Evolutionary conservation across 2,329 filamentous ascomycete genomes (phyloP), one percentile per base, ranked within the genome.

Genomic region (Chrysoporthe deuterocubensis): DNA sequence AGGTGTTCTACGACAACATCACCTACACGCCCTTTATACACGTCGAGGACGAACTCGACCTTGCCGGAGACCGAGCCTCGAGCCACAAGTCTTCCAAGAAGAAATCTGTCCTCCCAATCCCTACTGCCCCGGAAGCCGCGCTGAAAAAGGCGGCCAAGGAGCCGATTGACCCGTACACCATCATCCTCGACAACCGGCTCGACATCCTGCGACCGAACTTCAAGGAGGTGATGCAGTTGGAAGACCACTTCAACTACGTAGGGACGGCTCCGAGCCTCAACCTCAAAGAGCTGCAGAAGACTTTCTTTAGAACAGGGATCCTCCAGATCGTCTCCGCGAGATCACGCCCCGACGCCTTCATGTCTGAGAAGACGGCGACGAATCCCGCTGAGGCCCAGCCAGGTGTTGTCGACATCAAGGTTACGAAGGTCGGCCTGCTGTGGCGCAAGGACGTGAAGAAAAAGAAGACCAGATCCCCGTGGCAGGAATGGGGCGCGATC

Each of bases 401-500:
- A 3, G 96, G 96, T 14, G 91, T 99, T 68, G 95, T 99, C 13
- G 95, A 98, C 78, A 97, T 99, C 76, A 97, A 97, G 73, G 92
- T 98, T 58, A 97, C 95, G 57, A 99, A 98, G 78, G 94, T 99
- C 62, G 96, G 96, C 4, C 82, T 97, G 1, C 78, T 99, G 43
- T 99, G 96, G 96, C 89, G 96, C 57, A 99, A 99, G 77, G 94
- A 97, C 71, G 82, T 86, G 1, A 97, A 97, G 81, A 97, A 95
- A 80, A 95, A 96, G 81, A 97, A 96, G 79, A 91, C 94, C 0
- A 88, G 95, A 56, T 97, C 95, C 13, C 95, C 96, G 1, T 99
- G 96, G 96, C 95, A 97, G 76, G 96, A 99, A 84, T 99, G 96
- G 96, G 96, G 96, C 64, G 96, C 94, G 34, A 92, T 99, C 68